Evolutionary conservation across 2,329 filamentous ascomycete genomes (phyloP), one percentile per base, ranked within the genome.

Genomic region (Chaetomium sp.): DNA sequence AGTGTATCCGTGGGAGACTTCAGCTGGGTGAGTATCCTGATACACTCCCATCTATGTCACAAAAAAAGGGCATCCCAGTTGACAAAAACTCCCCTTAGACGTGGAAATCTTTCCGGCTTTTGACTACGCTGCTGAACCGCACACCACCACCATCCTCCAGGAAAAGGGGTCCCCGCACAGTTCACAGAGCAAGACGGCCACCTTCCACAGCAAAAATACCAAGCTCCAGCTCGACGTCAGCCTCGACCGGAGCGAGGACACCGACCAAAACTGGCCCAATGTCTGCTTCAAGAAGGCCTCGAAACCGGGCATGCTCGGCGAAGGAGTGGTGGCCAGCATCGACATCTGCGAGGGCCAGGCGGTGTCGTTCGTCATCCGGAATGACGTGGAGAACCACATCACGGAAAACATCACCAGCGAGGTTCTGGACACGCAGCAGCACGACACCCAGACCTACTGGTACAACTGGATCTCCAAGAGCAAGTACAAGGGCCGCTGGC

Each of bases 91-190:
- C 19, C 19, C 19, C 19, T 14, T 41, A 77, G 81, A 87, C 47
- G 74, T 90, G 7, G 85, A 89, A 61, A 74, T 90, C 10, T 89
- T 89, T 61, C 87, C 87, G 1, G 82, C 85, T 1, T 87, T 89
- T 66, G 81, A 85, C 61, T 91, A 90, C 66, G 87, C 84, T 3
- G 75, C 76, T 49, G 81, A 85, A 46, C 60, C 74, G 1, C 87
- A 90, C 65, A 78, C 71, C 2, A 85, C 82, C 4, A 79, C 79
- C 2, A 75, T 87, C 33, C 65, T 78, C 8, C 73, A 77, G 56
- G 68, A 72, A 0, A 65, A 69, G 9, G 72, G 76, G 47, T 69
- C 72, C 3, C 67, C 74, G 1, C 67, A 70, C 45, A 66, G 67
- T 27, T 56, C 62, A 3, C 67, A 75, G 47, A 83, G 82, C 70